Evolutionary conservation across 345 rosid genomes (phyloP), one percentile per base, ranked within the genome.

Genomic region (Balakata baccata): DNA sequence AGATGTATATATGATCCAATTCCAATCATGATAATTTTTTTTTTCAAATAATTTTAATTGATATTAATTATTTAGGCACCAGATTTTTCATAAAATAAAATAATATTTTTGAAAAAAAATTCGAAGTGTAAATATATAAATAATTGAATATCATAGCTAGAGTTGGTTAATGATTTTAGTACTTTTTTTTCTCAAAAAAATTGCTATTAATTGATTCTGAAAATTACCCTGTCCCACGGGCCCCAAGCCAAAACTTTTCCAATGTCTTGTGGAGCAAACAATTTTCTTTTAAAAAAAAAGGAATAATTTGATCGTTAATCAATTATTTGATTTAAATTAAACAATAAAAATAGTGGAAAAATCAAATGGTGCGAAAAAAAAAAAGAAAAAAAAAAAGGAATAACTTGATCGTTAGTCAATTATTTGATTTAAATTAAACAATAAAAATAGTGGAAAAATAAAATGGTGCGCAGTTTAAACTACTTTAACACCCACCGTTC

Each of bases 381-480:
- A n/a, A n/a, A n/a, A n/a, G n/a, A n/a, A n/a, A 16, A 22, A 45
- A 41, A 3, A 7, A 46, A 9, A 22, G 18, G 47, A 22, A 46
- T 23, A 8, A 38, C 25, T 38, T 38, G 37, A 20, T 11, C n/a
- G 0, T 59, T 5, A 29, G n/a, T n/a, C 47, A 43, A 43, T 43
- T 43, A 43, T 43, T 43, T 6, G 10, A 37, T 14, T 63, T 38
- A 63, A 57, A 57, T 20, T 20, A n/a, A 20, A 7, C n/a, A 16
- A 8, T 4, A 63, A 3, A 1, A 38, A 38, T 25, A 41, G 22
- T 41, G 1, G 22, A 20, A 38, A 60, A 45, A 29, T 7, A 0
- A 12, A 37, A 72, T 0, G 11, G 75, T 62, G 68, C 51, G 75
- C 68, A 62, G 50, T 50, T 72, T 47, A 72, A 72, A 61, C 46